A percentile compares a stretch with the other conserved stretches of the same genome.
Conservation (phyloP, 371 early-diverging fungal genomes). For the Nematocida ausubeli region DNA sequence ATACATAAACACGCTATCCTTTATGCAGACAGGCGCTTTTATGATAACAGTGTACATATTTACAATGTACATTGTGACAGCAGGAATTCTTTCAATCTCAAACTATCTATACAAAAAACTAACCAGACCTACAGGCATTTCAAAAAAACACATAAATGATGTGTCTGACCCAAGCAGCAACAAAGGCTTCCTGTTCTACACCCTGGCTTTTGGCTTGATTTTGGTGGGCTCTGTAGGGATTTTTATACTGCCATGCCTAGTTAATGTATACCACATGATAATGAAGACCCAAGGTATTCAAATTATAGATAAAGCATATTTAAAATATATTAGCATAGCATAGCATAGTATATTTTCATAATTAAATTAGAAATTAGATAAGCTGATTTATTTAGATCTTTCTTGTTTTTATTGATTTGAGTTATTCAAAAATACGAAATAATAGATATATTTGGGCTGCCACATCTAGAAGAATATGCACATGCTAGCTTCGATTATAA, state of each 20-base stretch:
- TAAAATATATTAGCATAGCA: too few species aligned
- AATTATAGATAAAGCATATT: too few species aligned
- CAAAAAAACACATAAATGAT: neutral
- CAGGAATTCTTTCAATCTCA: neutral
- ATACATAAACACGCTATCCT: too few species aligned
- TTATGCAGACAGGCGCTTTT: neutral
- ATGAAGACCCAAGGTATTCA: too few species aligned
- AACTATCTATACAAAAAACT: neutral
- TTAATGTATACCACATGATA: neutral
- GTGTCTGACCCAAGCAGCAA: neutral
- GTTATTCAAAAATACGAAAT: too few species aligned
- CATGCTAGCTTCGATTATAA: too few species aligned
- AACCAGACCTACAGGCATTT: neutral
- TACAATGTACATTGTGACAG: neutral
- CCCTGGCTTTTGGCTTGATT: neutral
- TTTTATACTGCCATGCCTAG: neutral
- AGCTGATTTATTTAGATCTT: too few species aligned
- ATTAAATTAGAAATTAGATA: too few species aligned
- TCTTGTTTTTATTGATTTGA: too few species aligned
- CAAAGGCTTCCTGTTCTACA: neutral
- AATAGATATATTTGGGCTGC: too few species aligned
- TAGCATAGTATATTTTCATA: too few species aligned
- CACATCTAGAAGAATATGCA: too few species aligned
- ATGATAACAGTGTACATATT: neutral
- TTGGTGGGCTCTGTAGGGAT: neutral